Evolutionary conservation across 2,329 filamentous ascomycete genomes (phyloP), one percentile per base, ranked within the genome.

Genomic region (Penicillium freii): DNA sequence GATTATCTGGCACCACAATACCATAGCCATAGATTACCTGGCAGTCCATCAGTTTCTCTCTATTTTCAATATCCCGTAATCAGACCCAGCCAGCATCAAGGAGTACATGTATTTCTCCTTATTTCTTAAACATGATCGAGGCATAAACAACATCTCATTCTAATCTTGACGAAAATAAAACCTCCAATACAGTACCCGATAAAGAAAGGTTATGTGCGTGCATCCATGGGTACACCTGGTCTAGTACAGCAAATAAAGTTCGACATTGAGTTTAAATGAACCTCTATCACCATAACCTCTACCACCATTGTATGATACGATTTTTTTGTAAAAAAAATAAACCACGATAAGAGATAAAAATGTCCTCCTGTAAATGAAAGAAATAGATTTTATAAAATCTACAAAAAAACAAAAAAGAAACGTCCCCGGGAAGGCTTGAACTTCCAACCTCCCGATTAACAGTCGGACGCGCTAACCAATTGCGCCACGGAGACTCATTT

Each of bases 391-490:
- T 5, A n/a, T n/a, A 39, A 40, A 44, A 44, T 19, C 1, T 5
- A 10, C 9, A 11, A 39, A 39, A 21, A 11, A 5, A 10, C 3
- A 40, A 10, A 60, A 62, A 61, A 53, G 2, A 47, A 59, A 31
- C 71, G 70, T 73, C 70, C 71, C 71, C 68, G 71, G 70, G 70
- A 73, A 73, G 71, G 71, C 71, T 74, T 68, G 71, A 74, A 74
- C 71, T 72, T 73, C 71, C 71, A 72, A 71, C 70, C 69, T 74
- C 69, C 64, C 62, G 65, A 69, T 69, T 71, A 70, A 71, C 69
- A 70, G 68, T 70, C 68, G 65, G 67, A 71, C 69, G 69, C 69
- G 69, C 69, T 71, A 71, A 61, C 69, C 69, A 54, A 70, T 71
- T 71, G 69, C 68, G 69, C 68, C 68, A 71, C 67, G 62, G 66